Evolutionary conservation across 352 stramenopile genomes (phyloP).

Genomic region (Pythium biforme): DNA sequence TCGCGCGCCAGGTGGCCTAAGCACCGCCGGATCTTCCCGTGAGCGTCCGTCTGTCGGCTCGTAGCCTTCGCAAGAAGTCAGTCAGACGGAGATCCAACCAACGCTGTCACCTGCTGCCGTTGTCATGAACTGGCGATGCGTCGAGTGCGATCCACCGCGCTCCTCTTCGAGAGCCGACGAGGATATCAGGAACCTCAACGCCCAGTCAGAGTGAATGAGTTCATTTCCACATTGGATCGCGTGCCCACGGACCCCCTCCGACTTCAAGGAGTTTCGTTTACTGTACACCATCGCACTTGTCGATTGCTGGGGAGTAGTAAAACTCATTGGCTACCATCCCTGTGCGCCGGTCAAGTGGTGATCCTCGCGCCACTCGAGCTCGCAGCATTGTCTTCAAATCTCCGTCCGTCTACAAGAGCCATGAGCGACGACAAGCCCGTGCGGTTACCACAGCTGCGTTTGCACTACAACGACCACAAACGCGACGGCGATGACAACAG

Average conservation of each 20-base stretch:
- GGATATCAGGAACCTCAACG: background rate
- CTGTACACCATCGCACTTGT: too few species aligned
- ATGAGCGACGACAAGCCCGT: background rate
- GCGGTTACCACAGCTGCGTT: background rate
- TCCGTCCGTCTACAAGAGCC: too few species aligned
- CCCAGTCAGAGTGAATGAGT: slow-evolving; percentile 12
- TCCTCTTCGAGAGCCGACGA: too few species aligned
- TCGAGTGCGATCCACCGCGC: too few species aligned
- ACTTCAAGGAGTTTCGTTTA: too few species aligned
- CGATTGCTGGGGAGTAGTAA: too few species aligned
- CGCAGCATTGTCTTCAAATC: background rate
- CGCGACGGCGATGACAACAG: background rate
- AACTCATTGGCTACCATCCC: slow-evolving; percentile 10
- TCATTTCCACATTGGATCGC: background rate
- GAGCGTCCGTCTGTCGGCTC: background rate
- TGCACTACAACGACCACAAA: slow-evolving; percentile 1
- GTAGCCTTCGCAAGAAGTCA: background rate
- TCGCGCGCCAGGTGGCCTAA: background rate
- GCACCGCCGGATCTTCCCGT: background rate
- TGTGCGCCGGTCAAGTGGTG: too few species aligned
- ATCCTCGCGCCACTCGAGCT: background rate
- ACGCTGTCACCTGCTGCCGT: background rate
- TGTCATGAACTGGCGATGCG: too few species aligned
- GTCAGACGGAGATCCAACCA: background rate
- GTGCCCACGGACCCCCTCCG: slow-evolving; percentile 43